Evolutionary conservation across 257 asterid genomes (phyloP), one percentile per base, ranked within the genome.

Genomic region (Ilex aquifolium): DNA sequence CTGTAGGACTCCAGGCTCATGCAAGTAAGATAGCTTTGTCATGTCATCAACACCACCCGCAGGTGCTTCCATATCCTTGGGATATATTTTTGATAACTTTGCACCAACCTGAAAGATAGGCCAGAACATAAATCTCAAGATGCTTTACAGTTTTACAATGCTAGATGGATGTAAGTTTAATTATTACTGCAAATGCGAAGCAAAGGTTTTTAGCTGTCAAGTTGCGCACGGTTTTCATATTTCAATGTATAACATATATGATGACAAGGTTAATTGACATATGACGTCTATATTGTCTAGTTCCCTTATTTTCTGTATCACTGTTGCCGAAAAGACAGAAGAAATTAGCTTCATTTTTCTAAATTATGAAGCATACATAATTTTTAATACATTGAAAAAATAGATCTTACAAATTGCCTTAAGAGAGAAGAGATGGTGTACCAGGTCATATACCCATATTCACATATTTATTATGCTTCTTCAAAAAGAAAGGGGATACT

Each of bases 41-140:
- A 92, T 88, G 87, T 92, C 98, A 80, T 92, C 97, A 75, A 92
- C 97, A 71, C 98, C 98, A 57, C 89, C 98, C 61, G 95, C 82
- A 68, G 95, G 93, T 66, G 97, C 95, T 82, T 92, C 98, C 73
- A 75, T 76, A 65, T 92, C 98, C 79, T 89, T 88, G 17, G 98
- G 98, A 76, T 85, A 83, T 68, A 92, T 62, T 70, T 79, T 79
- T 10, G 95, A 83, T 71, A 92, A 79, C 86, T 87, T 86, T 67
- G 78, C 67, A 74, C 73, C 79, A 69, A 82, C 82, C 98, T 92
- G 87, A 65, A 74, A 53, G 30, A 53, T 21, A 14, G 11, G 30
- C 2, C 57, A 53, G 29, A 46, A 46, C 48, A 10, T 46, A 2
- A 46, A 14, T 46, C 13, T 46, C 10, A 46, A 10, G 13, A 46